Base-by-base conservation (phyloP, 2,329 filamentous ascomycete genomes). In the Colletotrichum aenigma region DNA sequence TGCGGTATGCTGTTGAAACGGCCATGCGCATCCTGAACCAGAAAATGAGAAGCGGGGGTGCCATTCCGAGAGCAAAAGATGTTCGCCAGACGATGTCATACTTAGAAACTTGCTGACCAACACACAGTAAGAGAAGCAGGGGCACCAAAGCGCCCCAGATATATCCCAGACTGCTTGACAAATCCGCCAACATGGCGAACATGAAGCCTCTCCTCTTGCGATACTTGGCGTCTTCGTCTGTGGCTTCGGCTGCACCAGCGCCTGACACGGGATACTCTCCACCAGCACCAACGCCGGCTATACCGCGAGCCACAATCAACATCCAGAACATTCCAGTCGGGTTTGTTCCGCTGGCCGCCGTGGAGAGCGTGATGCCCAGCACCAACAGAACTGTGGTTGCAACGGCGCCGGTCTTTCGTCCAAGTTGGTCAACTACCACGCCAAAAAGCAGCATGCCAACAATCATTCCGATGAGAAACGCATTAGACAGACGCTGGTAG, bases 381-480 rank as follows among this genome's bases (percentile, higher is more conserved):
- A 88, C 84, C 9, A 90, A 80, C 56, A 90, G 82, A 18, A 84
- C 66, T 0, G 88, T 90, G 1, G 89, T 86, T 6, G 84, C 82
- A 6, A 90, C 81, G 52, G 87, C 85, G 15, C 88, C 88, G 1
- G 85, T 88, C 56, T 86, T 85, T 52, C 89, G 84, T n/a, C 89
- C 89, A 6, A 90, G 78, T 21, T 86, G 85, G 77, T 89, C 89
- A 76, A 88, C 87, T 8, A 88, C 79, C 12, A 86, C 81, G 8
- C 89, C 89, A 74, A 91, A 90, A 77, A 87, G 82, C 9, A 91
- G 81, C 86, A 91, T 91, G 66, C 90, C 90, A 66, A 91, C 81
- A 71, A 91, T 90, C 81, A 89, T 87, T 62, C 90, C 90, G 66
- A 91, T 87, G 7, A 91, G 83, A 76, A 88, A 89, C 4, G 89